These are phyloP conservation scores for Kockovaella imperatae DNA, from an alignment of 768 basidiomycete species.

Conservation along the genomic window DNA sequence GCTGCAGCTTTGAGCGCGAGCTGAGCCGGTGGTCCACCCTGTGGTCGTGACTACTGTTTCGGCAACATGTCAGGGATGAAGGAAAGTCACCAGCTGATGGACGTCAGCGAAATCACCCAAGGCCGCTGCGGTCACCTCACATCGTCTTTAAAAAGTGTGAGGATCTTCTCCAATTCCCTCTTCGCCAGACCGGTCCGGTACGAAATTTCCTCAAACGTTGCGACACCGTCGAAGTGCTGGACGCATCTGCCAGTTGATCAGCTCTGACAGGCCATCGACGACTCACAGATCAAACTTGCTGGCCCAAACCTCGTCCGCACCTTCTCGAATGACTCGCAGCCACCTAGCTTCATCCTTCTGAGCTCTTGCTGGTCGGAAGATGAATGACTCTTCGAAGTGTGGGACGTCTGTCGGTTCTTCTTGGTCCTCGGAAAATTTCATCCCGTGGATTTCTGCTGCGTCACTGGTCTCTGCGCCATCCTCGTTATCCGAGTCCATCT, in stretches of 20 bases:
- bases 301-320: conserved; percentile 61
- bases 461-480: conserved; percentile 3
- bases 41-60: background rate
- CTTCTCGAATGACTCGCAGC: conserved; percentile 84
- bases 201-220: conserved; percentile 87
- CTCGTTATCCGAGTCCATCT: conserved; percentile 29
- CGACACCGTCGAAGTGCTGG: conserved; percentile 87
- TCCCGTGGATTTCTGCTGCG: conserved; percentile 5
- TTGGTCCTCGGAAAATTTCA: conserved; percentile 46
- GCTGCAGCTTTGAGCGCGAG: background rate
- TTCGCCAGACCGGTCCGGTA: conserved; percentile 75
- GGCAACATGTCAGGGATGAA: conserved; percentile 24
- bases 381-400: conserved; percentile 48
- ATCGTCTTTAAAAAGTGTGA: conserved; percentile 81
- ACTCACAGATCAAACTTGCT: conserved; percentile 68
- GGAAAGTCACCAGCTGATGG: conserved; percentile 29
- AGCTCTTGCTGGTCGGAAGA: conserved; percentile 73
- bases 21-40: background rate
- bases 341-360: conserved; percentile 70
- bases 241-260: conserved; percentile 60
- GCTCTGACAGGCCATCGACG: background rate
- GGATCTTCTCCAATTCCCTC: conserved; percentile 71
- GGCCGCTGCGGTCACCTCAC: conserved; percentile 48
- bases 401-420: conserved; percentile 11
- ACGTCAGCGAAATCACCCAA: conserved; percentile 3